These are phyloP conservation scores for Byssochlamys sp. DNA, from an alignment of 2,329 filamentous ascomycete species.

Conservation along the genomic window DNA sequence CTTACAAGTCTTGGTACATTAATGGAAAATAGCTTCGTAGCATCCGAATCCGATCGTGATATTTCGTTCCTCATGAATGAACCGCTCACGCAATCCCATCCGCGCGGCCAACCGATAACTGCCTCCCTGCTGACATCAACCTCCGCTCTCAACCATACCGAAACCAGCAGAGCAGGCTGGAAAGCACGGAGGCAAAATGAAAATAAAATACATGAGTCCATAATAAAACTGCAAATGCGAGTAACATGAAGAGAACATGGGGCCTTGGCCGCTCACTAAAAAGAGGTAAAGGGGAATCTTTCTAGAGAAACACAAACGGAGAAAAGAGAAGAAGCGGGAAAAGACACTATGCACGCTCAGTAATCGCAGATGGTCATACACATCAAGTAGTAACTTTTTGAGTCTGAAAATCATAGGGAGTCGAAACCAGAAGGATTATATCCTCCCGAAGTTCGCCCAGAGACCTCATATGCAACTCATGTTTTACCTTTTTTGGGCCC, in stretches of 20 bases:
- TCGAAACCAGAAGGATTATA: constrained; percentile 2
- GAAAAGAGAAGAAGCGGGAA: constrained; percentile 13
- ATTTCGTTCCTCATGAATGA: constrained; percentile 4
- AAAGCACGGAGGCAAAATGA: not conserved
- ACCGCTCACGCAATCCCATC: constrained; percentile 5
- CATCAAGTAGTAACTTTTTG: constrained; percentile 20
- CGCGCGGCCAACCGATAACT: not conserved
- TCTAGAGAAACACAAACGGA: constrained; percentile 10
- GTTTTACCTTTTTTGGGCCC: constrained; percentile 1
- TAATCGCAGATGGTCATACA: constrained; percentile 21
- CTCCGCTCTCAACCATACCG: not conserved
- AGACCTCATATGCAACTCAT: not conserved
- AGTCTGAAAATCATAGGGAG: constrained; percentile 7
- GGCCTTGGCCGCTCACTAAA: not conserved
- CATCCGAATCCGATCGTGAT: constrained; percentile 5
- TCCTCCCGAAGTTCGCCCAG: not conserved
- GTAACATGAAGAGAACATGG: not conserved
- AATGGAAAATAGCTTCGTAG: not conserved
- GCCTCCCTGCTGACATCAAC: not conserved
- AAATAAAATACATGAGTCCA: constrained; percentile 10
- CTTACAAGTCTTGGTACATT: not conserved
- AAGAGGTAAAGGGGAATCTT: constrained; percentile 1
- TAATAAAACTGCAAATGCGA: not conserved
- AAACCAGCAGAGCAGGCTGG: not conserved
- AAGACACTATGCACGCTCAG: constrained; percentile 30